Conservation (phyloP, 441 rosid genomes). For the Mallotus japonicus region DNA sequence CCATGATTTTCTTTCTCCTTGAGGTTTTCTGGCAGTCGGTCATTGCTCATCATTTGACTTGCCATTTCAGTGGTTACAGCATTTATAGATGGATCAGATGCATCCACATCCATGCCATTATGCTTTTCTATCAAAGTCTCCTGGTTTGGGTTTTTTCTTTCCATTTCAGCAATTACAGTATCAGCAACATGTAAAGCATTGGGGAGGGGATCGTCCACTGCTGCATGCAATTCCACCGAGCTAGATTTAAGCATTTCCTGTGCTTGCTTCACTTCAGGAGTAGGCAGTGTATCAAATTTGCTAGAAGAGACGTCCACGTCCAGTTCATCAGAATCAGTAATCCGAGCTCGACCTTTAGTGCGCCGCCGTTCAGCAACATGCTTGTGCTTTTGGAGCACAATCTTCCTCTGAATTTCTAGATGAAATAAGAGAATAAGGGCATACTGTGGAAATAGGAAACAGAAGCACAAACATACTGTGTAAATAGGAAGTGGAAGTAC, state of each 20-base stretch:
- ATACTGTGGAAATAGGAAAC: too few species aligned
- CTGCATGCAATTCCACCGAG: constrained; percentile 35
- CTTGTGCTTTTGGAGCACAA: constrained; percentile 7
- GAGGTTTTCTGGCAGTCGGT: constrained; percentile 9
- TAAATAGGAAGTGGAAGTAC: too few species aligned
- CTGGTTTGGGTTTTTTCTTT: constrained; percentile 3
- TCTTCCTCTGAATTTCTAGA: constrained; percentile 27
- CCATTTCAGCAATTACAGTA: constrained; percentile 22
- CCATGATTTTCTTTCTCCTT: not conserved
- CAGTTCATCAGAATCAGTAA: constrained; percentile 26
- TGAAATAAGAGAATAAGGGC: not conserved
- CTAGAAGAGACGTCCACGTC: constrained; percentile 3
- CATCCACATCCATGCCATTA: constrained; percentile 2
- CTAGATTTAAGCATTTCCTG: constrained; percentile 36
- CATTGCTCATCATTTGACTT: constrained; percentile 3
- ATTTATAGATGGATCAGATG: constrained; percentile 4
- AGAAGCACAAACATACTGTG: too few species aligned
- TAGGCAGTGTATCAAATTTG: constrained; percentile 17
- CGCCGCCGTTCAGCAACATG: constrained; percentile 12
- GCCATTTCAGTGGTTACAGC: constrained; percentile 7
- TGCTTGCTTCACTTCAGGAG: constrained; percentile 34
- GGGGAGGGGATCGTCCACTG: constrained; percentile 48
- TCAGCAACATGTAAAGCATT: constrained; percentile 31
- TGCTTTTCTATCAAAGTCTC: constrained; percentile 7
- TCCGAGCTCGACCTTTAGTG: constrained; percentile 22